A percentile compares a stretch with the other conserved stretches of the same genome.
Conservation (phyloP, 106 monocot species). For the Hemerocallis citrina region DNA sequence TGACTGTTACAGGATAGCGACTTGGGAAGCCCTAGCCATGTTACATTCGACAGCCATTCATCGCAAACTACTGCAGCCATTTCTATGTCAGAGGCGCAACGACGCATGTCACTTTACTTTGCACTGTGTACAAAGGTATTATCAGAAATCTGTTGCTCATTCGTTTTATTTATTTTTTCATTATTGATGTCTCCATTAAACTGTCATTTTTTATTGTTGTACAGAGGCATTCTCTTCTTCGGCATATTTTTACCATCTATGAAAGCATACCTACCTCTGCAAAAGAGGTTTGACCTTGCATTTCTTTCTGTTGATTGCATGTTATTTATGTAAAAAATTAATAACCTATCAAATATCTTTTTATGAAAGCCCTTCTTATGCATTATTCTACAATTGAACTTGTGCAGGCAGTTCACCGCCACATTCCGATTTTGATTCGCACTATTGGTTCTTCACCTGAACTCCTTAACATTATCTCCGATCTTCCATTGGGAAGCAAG, state of each 20-base stretch:
- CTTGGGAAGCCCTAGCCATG: conserved; percentile 28
- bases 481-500: conserved; percentile 69
- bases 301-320: conserved; percentile 1
- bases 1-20: conserved; percentile 37
- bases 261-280: conserved; percentile 50
- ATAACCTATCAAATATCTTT: neutral
- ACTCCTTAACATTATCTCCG: conserved; percentile 70
- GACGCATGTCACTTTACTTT: conserved; percentile 85
- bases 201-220: conserved; percentile 3
- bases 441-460: conserved; percentile 69
- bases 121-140: conserved; percentile 94
- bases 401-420: conserved; percentile 86
- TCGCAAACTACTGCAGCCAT: conserved; percentile 14
- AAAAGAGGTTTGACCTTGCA: conserved; percentile 46
- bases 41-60: conserved; percentile 17
- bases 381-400: conserved; percentile 7
- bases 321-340: neutral
- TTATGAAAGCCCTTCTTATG: neutral
- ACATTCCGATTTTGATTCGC: conserved; percentile 81
- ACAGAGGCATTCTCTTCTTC: conserved; percentile 91
- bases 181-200: neutral
- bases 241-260: conserved; percentile 59
- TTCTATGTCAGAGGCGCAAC: conserved; percentile 60
- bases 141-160: neutral
- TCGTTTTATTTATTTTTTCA: neutral